phyloP scores from a whole-genome alignment of 2,329 filamentous ascomycete species.

The Apiospora hydei region DNA sequence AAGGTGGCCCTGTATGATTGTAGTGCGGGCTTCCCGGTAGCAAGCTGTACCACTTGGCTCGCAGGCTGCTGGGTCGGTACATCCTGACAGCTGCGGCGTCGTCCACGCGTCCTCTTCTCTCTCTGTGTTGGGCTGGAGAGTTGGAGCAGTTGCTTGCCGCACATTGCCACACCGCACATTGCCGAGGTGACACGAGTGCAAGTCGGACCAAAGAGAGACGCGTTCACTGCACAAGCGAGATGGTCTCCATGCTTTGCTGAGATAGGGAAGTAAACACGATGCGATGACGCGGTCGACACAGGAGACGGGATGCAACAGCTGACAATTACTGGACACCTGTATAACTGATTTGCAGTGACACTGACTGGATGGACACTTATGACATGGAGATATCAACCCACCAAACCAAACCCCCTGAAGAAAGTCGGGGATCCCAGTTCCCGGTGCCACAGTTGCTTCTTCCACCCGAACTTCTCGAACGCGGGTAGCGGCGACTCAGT shows the following conservation, averaged over 20 bases:
- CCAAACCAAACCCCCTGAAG: neutral
- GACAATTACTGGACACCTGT: conserved; percentile 2
- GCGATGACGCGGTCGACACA: conserved; percentile 9
- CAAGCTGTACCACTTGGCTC: conserved; percentile 5
- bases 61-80: neutral
- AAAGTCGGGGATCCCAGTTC: conserved; percentile 6
- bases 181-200: neutral
- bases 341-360: conserved; percentile 1
- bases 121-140: neutral
- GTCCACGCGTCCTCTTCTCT: conserved; percentile 1
- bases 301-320: neutral
- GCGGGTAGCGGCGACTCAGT: conserved; percentile 11
- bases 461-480: conserved; percentile 10
- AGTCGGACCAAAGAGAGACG: conserved; percentile 18
- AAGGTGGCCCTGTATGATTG: neutral
- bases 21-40: conserved; percentile 7
- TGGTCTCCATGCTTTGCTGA: conserved; percentile 11
- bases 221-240: conserved; percentile 12
- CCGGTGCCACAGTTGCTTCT: conserved; percentile 13
- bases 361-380: neutral
- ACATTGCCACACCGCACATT: conserved; percentile 10
- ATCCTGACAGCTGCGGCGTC: conserved; percentile 5
- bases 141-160: conserved; percentile 1
- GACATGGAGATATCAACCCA: conserved; percentile 9
- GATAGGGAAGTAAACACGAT: neutral